Evolutionary conservation across 2,329 filamentous ascomycete genomes (phyloP), one percentile per base, ranked within the genome.

Genomic region (Botrytis byssoidea): DNA sequence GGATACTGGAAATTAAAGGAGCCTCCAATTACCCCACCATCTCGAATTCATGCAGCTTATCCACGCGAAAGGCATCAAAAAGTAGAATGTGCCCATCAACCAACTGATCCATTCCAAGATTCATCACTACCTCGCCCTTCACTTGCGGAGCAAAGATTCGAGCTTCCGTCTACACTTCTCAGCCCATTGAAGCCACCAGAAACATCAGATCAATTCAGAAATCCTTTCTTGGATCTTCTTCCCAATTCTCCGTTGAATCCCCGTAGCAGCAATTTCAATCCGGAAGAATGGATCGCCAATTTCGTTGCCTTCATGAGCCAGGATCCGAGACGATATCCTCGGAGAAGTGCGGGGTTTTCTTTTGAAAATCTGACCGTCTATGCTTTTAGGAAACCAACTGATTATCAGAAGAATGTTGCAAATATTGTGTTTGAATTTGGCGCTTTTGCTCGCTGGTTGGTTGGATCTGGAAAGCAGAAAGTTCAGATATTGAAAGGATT

Each of bases 351-450:
- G 0, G 91, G 91, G 65, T 85, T 93, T 63, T 85, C 86, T 69
- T 93, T 91, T 83, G 87, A 88, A 81, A 87, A 92, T 79, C 84
- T 93, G 73, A 92, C 88, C 74, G 89, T 92, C 8, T 89, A 90
- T 79, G 91, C 91, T 59, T 93, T 87, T 77, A 91, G 91, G 63
- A 87, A 86, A 59, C 85, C 88, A 0, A 92, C 90, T 1, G 91
- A 93, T 80, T 93, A 91, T 81, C 91, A 93, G 80, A 90, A 90
- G 80, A 87, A 89, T 78, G 88, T 91, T 9, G 83, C 81, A 75
- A 91, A 91, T 78, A 82, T 90, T 71, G 86, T 86, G 85, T 81
- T 91, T 0, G 86, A 88, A 64, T 78, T 81, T 0, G 82, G 83
- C 5, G 83, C 83, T 22, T 70, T 84, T 25, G 78, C 81, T 1